These are phyloP conservation scores for Aureobasidium sp. DNA, from an alignment of 2,329 filamentous ascomycete genomes.

Conservation along the genomic window DNA sequence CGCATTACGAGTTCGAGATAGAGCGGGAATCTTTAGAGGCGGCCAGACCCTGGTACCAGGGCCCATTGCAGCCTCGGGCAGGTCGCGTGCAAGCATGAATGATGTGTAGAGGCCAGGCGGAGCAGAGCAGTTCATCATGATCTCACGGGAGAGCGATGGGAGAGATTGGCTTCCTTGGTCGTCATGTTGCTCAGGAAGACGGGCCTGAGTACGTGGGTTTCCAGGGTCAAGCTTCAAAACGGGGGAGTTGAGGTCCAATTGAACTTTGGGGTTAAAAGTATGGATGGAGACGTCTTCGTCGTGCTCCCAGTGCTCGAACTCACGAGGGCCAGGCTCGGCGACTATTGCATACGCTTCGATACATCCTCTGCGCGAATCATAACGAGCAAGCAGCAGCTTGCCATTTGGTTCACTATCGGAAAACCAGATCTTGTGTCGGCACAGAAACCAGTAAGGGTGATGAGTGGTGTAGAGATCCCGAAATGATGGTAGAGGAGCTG, in stretches of 20 bases:
- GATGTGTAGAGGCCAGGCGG: constrained; percentile 50
- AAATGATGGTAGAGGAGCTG: constrained; percentile 55
- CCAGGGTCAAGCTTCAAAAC: constrained; percentile 40
- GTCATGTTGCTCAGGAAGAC: constrained; percentile 11
- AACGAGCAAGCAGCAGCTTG: constrained; percentile 66
- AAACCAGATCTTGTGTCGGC: constrained; percentile 77
- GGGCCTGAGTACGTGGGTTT: constrained; percentile 17
- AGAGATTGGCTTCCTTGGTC: constrained; percentile 16
- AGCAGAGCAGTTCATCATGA: constrained; percentile 38
- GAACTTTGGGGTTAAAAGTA: constrained; percentile 60
- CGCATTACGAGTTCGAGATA: constrained; percentile 46
- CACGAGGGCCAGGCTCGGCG: constrained; percentile 49
- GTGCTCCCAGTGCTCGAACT: constrained; percentile 54
- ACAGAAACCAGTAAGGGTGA: constrained; percentile 76
- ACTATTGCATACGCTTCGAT: constrained; percentile 76
- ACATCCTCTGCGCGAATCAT: constrained; percentile 60
- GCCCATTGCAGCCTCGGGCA: constrained; percentile 34
- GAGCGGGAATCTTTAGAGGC: constrained; percentile 58
- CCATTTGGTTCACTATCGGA: constrained; percentile 64
- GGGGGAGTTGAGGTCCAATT: constrained; percentile 66
- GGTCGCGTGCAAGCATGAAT: constrained; percentile 54
- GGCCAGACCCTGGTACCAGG: constrained; percentile 56
- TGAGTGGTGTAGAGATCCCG: constrained; percentile 64
- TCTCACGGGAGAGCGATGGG: constrained; percentile 35
- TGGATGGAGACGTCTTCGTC: constrained; percentile 60